Evolutionary conservation across 306 rosid species (phyloP), one percentile per base, ranked within the genome.

Genomic region (Sesbania bispinosa): DNA sequence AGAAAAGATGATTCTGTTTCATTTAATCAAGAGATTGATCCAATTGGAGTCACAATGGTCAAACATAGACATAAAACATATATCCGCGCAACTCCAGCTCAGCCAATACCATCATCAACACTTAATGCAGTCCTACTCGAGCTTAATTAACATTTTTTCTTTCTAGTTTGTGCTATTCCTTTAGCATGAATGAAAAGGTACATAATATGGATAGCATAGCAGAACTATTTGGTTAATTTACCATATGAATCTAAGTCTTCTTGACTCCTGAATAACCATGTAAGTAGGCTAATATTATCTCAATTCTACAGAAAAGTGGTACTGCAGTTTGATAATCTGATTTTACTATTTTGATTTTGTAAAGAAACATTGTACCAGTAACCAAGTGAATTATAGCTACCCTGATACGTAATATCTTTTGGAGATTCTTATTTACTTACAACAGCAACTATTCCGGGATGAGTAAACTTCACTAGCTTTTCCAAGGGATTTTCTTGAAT

Each of bases 371-470:
- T 55, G 46, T 48, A 55, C 54, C 61, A 38, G 19, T 48, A 81
- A 20, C 54, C 46, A 20, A 70, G 67, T 58, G 43, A 47, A 29
- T 27, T 47, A 55, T 53, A 26, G 41, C 18, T 46, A 55, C 21
- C 20, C 69, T 27, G 13, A 26, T 23, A 20, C 45, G 7, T 57
- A 29, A 59, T 46, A 67, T 67, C 19, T 7, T 26, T 43, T 20
- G 27, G 53, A 66, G 69, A 72, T 50, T 42, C 19, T 68, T 54
- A 59, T 74, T 48, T 26, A 87, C 97, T 88, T 82, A 90, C 98
- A 64, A 86, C 57, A 62, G 96, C 96, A 67, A 86, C 90, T 77
- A 94, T 94, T 77, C 95, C 89, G 7, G 97, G 95, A 78, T 89
- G 95, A 77, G 76, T 55, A 78, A 89, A 94, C 76, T 90, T 94